phyloP scores from a whole-genome alignment of 352 stramenopile genomes.

The Pythium coloratum region DNA sequence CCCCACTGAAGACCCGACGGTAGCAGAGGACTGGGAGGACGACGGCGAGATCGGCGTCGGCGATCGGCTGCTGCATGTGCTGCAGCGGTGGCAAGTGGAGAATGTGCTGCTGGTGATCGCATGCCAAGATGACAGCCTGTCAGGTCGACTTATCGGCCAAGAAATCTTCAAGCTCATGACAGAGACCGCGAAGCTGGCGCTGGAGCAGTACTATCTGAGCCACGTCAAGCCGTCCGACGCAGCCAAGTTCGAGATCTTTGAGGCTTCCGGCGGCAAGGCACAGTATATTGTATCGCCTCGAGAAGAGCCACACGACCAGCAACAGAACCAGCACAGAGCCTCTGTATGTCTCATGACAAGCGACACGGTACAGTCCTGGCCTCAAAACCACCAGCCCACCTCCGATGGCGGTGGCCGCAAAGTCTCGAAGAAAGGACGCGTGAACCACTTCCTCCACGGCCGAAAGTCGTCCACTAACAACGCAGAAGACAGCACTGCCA shows the following conservation, averaged over 20 bases:
- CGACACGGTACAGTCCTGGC: conserved; percentile 58
- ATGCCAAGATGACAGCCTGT: conserved; percentile 63
- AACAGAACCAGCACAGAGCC: conserved; percentile 16
- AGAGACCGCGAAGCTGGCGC: conserved; percentile 68
- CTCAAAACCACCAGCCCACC: conserved; percentile 52
- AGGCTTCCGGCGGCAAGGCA: conserved; percentile 19
- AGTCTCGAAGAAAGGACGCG: conserved; percentile 50
- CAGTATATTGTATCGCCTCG: conserved; percentile 18
- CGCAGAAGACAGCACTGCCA: neutral
- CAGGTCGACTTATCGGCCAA: conserved; percentile 54
- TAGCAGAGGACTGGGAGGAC: conserved; percentile 61
- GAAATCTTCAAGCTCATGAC: conserved; percentile 69
- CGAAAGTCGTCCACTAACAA: conserved; percentile 12
- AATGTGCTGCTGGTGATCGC: conserved; percentile 72
- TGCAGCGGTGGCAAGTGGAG: conserved; percentile 80
- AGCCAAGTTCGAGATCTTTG: conserved; percentile 49
- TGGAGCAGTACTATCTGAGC: conserved; percentile 75
- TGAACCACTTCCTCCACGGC: conserved; percentile 68
- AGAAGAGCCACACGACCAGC: conserved; percentile 26
- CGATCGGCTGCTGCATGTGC: conserved; percentile 74
- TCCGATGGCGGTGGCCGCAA: conserved; percentile 55
- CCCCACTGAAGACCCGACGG: conserved; percentile 25
- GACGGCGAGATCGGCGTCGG: conserved; percentile 53
- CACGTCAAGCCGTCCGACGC: conserved; percentile 45
- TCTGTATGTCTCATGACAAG: conserved; percentile 56